Percentiles rank a stretch among this genome's conserved stretches.
Evolutionary conservation across 176 grass and related monocot genomes (phyloP).

Genomic region (Thinopyrum elongatum): DNA sequence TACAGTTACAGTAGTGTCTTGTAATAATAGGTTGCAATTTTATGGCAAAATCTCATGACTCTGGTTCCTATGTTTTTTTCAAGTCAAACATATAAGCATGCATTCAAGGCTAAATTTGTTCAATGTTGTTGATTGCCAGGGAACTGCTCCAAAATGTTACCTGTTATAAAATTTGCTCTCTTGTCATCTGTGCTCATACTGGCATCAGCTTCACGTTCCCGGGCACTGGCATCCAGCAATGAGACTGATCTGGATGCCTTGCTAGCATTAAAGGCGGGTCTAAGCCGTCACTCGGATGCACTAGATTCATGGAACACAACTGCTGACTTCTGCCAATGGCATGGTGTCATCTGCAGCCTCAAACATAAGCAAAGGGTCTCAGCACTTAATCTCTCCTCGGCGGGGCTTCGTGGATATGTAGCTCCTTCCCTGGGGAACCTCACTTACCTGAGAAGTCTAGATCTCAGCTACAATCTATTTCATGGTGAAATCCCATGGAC

Average conservation of each 20-base stretch:
- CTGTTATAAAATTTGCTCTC: not conserved
- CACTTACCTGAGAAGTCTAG: slow-evolving; percentile 2
- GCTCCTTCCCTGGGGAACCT: not conserved
- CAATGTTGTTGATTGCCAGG: not conserved
- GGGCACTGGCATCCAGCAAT: not conserved
- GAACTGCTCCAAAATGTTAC: not conserved
- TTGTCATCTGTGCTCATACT: not conserved
- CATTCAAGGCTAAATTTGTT: not conserved
- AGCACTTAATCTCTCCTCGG: not conserved
- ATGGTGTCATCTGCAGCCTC: slow-evolving; percentile 16
- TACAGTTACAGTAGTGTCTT: not conserved
- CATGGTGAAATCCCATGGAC: not conserved
- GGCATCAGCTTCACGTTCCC: not conserved
- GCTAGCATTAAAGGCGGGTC: not conserved
- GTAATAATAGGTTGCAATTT: not conserved
- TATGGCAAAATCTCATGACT: not conserved
- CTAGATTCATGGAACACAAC: slow-evolving; percentile 6
- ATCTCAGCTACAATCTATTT: slow-evolving; percentile 1
- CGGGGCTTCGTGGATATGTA: not conserved
- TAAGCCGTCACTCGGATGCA: not conserved
- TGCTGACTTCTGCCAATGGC: not conserved
- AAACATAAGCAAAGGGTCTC: slow-evolving; percentile 2
- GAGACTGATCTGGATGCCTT: not conserved
- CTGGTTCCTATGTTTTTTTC: not conserved
- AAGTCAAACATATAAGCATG: not conserved